Percentiles rank a stretch among this genome's conserved stretches.
Conservation (phyloP, 257 asterid genomes). For the Ballota nigra region DNA sequence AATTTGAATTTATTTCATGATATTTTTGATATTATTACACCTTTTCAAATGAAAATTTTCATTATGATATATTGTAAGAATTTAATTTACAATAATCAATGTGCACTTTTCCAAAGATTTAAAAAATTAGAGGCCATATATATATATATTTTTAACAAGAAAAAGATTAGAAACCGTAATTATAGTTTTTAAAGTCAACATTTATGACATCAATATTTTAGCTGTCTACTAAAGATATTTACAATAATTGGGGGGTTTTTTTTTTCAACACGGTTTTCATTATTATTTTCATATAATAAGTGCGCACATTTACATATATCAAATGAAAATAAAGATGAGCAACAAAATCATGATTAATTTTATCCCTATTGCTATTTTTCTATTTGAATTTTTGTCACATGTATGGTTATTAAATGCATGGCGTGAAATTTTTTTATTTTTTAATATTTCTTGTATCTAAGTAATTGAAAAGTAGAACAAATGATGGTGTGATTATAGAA, state of each 20-base stretch:
- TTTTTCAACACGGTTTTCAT: background rate
- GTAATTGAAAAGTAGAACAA: background rate
- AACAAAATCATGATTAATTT: no score
- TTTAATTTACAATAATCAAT: background rate
- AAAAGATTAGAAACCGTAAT: no score
- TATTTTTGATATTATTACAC: background rate
- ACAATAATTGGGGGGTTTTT: background rate
- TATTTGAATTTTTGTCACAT: background rate
- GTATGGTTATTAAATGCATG: background rate
- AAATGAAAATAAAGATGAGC: no score
- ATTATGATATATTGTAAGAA: background rate
- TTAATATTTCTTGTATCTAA: background rate
- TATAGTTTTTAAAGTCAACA: constrained; percentile 4
- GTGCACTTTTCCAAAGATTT: no score
- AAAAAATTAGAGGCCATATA: no score
- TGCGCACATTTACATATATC: no score
- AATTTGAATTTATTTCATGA: background rate
- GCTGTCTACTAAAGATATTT: constrained; percentile 13
- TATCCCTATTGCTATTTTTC: background rate
- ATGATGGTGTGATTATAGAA: background rate
- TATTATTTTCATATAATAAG: no score
- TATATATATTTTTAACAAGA: no score
- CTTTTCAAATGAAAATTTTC: background rate
- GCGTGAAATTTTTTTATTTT: background rate
- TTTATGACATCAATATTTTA: constrained; percentile 2